These are phyloP conservation scores for Rhipidocladum racemiflorum DNA, from an alignment of 176 grass and related monocot genomes.

Conservation along the genomic window DNA sequence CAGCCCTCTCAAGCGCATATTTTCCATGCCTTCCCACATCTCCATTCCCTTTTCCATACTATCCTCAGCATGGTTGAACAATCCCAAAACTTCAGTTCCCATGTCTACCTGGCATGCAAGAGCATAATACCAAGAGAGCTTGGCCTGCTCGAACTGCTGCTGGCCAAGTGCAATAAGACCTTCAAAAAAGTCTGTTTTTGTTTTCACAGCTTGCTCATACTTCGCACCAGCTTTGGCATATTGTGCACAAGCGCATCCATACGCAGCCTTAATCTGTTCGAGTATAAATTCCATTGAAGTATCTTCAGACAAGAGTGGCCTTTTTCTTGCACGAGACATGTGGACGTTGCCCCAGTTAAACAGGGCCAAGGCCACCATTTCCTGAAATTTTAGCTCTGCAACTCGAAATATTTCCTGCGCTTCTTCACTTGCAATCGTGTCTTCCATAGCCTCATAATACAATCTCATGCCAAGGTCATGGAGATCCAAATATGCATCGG, in stretches of 20 bases:
- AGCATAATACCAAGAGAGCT: conserved; percentile 65
- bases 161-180: conserved; percentile 56
- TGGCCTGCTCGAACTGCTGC: conserved; percentile 74
- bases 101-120: conserved; percentile 48
- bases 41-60: conserved; percentile 60
- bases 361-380: conserved; percentile 61
- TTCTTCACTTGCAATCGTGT: conserved; percentile 60
- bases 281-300: conserved; percentile 42
- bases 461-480: conserved; percentile 59
- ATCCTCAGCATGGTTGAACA: conserved; percentile 70
- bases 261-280: conserved; percentile 47
- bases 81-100: conserved; percentile 41
- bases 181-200: conserved; percentile 67
- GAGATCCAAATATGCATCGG: conserved; percentile 62
- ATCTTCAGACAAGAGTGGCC: conserved; percentile 50
- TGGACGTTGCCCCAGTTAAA: conserved; percentile 82
- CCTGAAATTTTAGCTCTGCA: conserved; percentile 63
- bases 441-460: conserved; percentile 75
- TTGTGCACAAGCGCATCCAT: conserved; percentile 53
- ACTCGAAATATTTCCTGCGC: conserved; percentile 61
- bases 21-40: conserved; percentile 60
- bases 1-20: conserved; percentile 39
- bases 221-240: conserved; percentile 55
- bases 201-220: conserved; percentile 56
- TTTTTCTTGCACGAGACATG: conserved; percentile 73